These are phyloP conservation scores for Boletellus emodensis DNA, from an alignment of 768 basidiomycete species.

Conservation along the genomic window DNA sequence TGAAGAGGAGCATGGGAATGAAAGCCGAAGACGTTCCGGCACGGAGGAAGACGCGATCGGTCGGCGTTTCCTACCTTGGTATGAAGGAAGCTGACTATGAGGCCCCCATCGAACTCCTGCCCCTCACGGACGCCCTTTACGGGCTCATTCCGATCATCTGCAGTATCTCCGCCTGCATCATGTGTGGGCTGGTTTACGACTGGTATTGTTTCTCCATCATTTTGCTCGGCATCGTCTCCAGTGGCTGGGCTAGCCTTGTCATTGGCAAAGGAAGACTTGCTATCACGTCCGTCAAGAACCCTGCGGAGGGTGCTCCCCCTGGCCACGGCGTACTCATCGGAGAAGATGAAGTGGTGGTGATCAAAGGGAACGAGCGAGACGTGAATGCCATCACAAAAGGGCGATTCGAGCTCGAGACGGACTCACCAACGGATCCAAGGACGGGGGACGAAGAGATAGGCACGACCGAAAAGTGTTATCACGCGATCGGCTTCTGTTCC, in stretches of 20 bases:
- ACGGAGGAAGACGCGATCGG: slow-evolving; percentile 10
- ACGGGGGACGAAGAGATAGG: too few species aligned
- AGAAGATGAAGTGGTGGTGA: slow-evolving; percentile 19
- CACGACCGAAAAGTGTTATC: neutral
- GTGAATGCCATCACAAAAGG: slow-evolving; percentile 31
- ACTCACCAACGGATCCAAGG: neutral
- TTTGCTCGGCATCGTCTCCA: slow-evolving; percentile 30
- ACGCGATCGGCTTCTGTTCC: slow-evolving; percentile 24
- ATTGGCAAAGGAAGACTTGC: slow-evolving; percentile 26
- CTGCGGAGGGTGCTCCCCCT: slow-evolving; percentile 17
- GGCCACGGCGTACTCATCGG: slow-evolving; percentile 29
- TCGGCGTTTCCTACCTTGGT: slow-evolving; percentile 18
- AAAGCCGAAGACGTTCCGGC: neutral
- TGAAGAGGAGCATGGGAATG: slow-evolving; percentile 11
- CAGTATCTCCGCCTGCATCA: slow-evolving; percentile 24
- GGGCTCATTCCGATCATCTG: slow-evolving; percentile 21
- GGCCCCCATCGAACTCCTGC: neutral
- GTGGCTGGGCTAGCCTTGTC: slow-evolving; percentile 22
- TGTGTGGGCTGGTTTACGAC: slow-evolving; percentile 23
- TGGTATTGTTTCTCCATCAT: slow-evolving; percentile 33
- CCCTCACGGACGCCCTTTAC: slow-evolving; percentile 3
- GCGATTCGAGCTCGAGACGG: slow-evolving; percentile 19
- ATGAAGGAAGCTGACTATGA: slow-evolving; percentile 10
- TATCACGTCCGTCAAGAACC: slow-evolving; percentile 7
- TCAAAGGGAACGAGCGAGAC: slow-evolving; percentile 26